Conservation (phyloP, 768 basidiomycete genomes). For the Russula foetens region DNA sequence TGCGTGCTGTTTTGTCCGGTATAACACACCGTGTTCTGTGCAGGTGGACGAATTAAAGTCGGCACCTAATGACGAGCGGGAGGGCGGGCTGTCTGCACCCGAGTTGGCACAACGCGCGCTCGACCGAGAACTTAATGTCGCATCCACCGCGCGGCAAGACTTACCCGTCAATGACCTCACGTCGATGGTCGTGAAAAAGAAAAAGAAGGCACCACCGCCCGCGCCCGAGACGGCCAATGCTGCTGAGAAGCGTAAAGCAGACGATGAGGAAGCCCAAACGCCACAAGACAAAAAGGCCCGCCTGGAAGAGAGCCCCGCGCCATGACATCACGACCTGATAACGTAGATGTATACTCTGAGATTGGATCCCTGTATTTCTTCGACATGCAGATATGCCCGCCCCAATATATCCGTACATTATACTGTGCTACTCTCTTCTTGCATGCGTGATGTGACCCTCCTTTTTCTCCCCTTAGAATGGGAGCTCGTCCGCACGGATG, state of each 20-base stretch:
- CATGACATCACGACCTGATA: constrained; percentile 8
- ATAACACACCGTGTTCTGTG: neutral
- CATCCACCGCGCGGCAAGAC: constrained; percentile 25
- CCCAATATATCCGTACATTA: constrained; percentile 2
- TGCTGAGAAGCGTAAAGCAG: constrained; percentile 61
- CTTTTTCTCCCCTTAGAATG: constrained; percentile 32
- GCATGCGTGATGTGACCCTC: neutral
- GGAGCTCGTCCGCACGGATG: constrained; percentile 38
- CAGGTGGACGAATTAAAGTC: constrained; percentile 90
- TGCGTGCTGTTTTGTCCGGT: neutral
- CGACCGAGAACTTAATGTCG: constrained; percentile 57
- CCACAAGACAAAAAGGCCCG: constrained; percentile 58
- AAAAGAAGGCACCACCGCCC: constrained; percentile 40
- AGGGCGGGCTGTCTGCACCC: constrained; percentile 42
- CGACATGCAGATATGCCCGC: neutral
- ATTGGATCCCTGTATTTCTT: neutral
- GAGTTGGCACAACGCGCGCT: constrained; percentile 63
- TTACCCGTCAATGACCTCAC: constrained; percentile 74
- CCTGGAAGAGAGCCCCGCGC: constrained; percentile 34
- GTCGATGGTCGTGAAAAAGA: constrained; percentile 83
- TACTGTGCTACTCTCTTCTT: neutral
- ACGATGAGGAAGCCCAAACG: constrained; percentile 41
- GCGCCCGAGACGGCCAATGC: constrained; percentile 26
- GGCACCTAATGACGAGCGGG: constrained; percentile 52
- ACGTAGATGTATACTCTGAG: neutral